phyloP scores from a whole-genome alignment of 345 rosid species.

The Nephelium lappaceum region DNA sequence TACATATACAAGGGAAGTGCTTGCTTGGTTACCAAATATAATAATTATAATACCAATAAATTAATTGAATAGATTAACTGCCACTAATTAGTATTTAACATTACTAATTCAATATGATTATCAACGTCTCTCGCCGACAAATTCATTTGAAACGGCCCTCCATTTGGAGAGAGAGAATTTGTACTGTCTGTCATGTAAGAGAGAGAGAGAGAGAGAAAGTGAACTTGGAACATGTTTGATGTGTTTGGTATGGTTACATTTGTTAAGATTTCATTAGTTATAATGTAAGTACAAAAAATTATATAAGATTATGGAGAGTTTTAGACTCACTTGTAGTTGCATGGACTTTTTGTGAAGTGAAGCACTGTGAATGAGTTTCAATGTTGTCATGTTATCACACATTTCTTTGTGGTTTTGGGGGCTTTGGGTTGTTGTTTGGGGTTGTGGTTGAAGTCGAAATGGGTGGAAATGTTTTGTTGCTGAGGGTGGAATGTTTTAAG shows the following conservation, averaged over 20 bases:
- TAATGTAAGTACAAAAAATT: slow-evolving; percentile 15
- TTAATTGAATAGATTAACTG: slow-evolving; percentile 24
- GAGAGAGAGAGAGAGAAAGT: slow-evolving; percentile 17
- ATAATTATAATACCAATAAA: not conserved
- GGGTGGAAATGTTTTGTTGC: no score
- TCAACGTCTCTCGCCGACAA: slow-evolving; percentile 79
- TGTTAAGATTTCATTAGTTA: slow-evolving; percentile 24
- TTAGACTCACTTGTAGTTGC: slow-evolving; percentile 21
- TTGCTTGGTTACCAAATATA: slow-evolving; percentile 7
- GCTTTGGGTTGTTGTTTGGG: no score
- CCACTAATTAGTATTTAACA: slow-evolving; percentile 27
- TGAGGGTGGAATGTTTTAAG: no score
- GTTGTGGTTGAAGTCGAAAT: not conserved
- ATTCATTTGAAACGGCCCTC: slow-evolving; percentile 47
- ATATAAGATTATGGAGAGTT: not conserved
- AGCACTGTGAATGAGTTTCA: no score
- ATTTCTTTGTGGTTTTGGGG: no score
- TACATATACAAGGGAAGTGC: slow-evolving; percentile 19
- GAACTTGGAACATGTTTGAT: slow-evolving; percentile 12
- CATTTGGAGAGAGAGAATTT: slow-evolving; percentile 15
- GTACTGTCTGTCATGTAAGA: slow-evolving; percentile 4
- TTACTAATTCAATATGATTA: slow-evolving; percentile 32
- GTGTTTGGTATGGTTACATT: slow-evolving; percentile 1
- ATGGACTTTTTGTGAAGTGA: not conserved
- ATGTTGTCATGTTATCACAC: no score